Percentiles rank a stretch among this genome's conserved stretches.
These are phyloP conservation scores for Kwoniella shivajii DNA, from an alignment of 1,284 basidiomycete genomes.

Conservation along the genomic window DNA sequence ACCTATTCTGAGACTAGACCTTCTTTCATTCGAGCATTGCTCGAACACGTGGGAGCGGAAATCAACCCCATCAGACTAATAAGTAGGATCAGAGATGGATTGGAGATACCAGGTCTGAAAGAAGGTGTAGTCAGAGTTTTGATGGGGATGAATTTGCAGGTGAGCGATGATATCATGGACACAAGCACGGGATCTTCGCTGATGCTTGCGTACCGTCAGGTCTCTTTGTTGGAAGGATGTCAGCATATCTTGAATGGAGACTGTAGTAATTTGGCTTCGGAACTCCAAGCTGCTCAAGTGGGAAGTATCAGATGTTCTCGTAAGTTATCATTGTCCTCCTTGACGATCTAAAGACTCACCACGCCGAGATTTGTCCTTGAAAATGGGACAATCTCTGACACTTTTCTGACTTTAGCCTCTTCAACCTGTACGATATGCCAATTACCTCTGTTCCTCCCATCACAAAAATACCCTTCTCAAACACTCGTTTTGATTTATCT, in stretches of 20 bases:
- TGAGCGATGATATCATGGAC: constrained; percentile 81
- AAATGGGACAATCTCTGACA: background rate
- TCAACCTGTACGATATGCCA: constrained; percentile 66
- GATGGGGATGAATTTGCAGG: constrained; percentile 85
- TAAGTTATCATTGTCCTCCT: constrained; percentile 57
- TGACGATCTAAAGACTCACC: too few species aligned
- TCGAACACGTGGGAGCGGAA: constrained; percentile 95
- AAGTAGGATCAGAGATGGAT: constrained; percentile 88
- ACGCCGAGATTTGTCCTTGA: too few species aligned
- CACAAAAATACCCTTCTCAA: constrained; percentile 35
- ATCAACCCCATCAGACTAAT: constrained; percentile 95
- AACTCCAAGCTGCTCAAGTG: constrained; percentile 72
- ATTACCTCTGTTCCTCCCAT: constrained; percentile 61
- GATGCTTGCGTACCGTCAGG: constrained; percentile 83
- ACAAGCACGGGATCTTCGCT: constrained; percentile 90
- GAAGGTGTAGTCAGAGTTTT: constrained; percentile 94
- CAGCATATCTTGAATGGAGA: constrained; percentile 82
- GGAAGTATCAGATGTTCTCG: constrained; percentile 73
- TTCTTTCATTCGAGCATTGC: constrained; percentile 91
- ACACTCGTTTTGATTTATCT: constrained; percentile 67
- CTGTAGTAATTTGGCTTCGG: constrained; percentile 69
- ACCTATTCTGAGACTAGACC: constrained; percentile 92
- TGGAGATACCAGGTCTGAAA: constrained; percentile 94
- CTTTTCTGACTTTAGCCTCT: too few species aligned
- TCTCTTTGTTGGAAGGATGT: constrained; percentile 83